A percentile compares a stretch with the other conserved stretches of the same genome.
Conservation (phyloP, 2,329 filamentous ascomycete genomes). For the Cryphonectria radicalis region DNA sequence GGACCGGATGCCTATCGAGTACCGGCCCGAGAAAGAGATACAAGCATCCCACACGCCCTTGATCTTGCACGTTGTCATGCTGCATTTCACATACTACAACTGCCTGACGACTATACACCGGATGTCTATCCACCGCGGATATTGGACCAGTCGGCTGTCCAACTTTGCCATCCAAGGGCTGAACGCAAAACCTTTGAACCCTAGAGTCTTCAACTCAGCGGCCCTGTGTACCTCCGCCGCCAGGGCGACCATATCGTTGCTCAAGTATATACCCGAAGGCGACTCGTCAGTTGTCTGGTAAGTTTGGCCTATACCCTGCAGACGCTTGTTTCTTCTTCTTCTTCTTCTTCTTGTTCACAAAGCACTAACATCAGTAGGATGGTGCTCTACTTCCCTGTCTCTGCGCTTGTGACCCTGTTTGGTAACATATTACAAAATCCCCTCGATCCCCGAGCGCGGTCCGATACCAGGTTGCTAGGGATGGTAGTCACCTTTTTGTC, state of each 20-base stretch:
- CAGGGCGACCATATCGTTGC: constrained; percentile 86
- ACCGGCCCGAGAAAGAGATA: constrained; percentile 96
- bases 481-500: constrained; percentile 91
- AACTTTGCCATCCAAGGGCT: constrained; percentile 95
- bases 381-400: constrained; percentile 95
- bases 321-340: neutral
- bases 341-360: too few species aligned
- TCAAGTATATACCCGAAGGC: constrained; percentile 95
- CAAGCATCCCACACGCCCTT: constrained; percentile 89
- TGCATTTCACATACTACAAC: constrained; percentile 98
- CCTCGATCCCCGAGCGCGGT: constrained; percentile 82
- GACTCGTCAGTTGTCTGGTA: constrained; percentile 96
- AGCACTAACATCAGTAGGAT: constrained; percentile 57
- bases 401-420: constrained; percentile 91
- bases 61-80: constrained; percentile 90
- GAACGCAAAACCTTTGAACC: constrained; percentile 88
- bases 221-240: constrained; percentile 92
- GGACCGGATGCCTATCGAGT: constrained; percentile 91
- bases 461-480: constrained; percentile 89
- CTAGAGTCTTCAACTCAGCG: constrained; percentile 91
- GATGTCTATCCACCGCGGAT: constrained; percentile 97
- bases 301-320: constrained; percentile 40
- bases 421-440: constrained; percentile 97
- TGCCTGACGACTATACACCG: constrained; percentile 96
- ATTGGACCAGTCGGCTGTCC: constrained; percentile 94